Evolutionary conservation across 2,329 filamentous ascomycete genomes (phyloP).

Genomic region (Fusarium transvaalense): DNA sequence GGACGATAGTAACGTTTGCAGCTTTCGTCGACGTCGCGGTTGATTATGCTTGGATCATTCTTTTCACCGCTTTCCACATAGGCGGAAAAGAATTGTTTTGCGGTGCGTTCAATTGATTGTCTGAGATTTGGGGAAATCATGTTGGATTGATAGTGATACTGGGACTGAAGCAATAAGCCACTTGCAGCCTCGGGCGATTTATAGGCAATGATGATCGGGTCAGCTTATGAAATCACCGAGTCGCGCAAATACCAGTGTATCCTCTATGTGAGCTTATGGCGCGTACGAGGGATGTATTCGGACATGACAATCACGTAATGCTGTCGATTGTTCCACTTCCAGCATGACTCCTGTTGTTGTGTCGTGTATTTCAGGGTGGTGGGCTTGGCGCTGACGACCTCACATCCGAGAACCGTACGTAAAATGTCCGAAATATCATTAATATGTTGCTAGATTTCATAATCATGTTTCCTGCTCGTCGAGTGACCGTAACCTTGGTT

Average conservation of each 20-base stretch:
- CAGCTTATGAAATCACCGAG: not conserved
- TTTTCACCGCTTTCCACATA: not conserved
- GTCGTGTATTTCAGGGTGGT: not conserved
- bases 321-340: not conserved
- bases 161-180: too few species aligned
- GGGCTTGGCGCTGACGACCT: too few species aligned
- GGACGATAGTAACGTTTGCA: slow-evolving; percentile 4
- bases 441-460: slow-evolving; percentile 15
- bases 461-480: slow-evolving; percentile 46
- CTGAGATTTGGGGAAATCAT: not conserved
- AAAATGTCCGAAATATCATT: not conserved
- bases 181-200: too few species aligned
- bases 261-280: not conserved
- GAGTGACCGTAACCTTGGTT: slow-evolving; percentile 48
- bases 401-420: too few species aligned
- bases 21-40: not conserved
- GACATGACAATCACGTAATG: not conserved
- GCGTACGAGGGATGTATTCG: not conserved
- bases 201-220: not conserved
- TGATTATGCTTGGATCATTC: not conserved
- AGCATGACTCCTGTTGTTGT: not conserved
- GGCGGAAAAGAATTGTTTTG: not conserved
- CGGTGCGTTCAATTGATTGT: not conserved
- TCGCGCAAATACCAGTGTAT: not conserved
- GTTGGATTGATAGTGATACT: not conserved